These are phyloP conservation scores for Grigorovia yakushimaensis DNA, from an alignment of 805 yeast genomes.

Conservation along the genomic window DNA sequence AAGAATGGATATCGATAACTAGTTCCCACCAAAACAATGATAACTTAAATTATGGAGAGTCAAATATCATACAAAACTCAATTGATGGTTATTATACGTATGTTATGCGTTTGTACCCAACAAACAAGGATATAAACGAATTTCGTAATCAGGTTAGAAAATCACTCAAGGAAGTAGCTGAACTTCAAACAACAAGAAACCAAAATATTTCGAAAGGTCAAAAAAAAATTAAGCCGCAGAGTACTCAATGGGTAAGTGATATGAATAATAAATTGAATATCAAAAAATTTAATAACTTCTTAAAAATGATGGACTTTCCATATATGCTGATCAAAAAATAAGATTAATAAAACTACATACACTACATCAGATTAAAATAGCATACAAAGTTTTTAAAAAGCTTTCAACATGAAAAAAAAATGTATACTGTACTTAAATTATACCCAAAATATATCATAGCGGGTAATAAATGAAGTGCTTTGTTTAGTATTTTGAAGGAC, in stretches of 20 bases:
- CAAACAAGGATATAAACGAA: slow-evolving; percentile 6
- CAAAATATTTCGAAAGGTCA: background rate
- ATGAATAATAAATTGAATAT: slow-evolving; percentile 3
- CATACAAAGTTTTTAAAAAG: background rate
- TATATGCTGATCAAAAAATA: background rate
- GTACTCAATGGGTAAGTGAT: slow-evolving; percentile 4
- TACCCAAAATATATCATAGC: too few species aligned
- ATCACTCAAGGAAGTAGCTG: slow-evolving; percentile 15
- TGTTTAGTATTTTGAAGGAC: background rate
- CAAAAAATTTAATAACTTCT: background rate
- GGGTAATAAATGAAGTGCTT: background rate
- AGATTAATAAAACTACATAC: background rate
- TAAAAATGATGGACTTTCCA: slow-evolving; percentile 4
- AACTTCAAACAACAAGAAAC: slow-evolving; percentile 2
- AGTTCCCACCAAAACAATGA: slow-evolving; percentile 9
- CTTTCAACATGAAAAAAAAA: too few species aligned
- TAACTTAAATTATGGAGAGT: background rate
- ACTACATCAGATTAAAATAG: too few species aligned
- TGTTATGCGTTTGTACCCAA: slow-evolving; percentile 18
- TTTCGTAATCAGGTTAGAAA: slow-evolving; percentile 11
- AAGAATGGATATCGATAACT: slow-evolving; percentile 18
- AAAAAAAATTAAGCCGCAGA: background rate
- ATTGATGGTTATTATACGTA: slow-evolving; percentile 27
- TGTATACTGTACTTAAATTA: too few species aligned
- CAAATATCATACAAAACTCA: slow-evolving; percentile 7